Conservation (phyloP, 2,329 filamentous ascomycete genomes). For the Clonostachys sp. region DNA sequence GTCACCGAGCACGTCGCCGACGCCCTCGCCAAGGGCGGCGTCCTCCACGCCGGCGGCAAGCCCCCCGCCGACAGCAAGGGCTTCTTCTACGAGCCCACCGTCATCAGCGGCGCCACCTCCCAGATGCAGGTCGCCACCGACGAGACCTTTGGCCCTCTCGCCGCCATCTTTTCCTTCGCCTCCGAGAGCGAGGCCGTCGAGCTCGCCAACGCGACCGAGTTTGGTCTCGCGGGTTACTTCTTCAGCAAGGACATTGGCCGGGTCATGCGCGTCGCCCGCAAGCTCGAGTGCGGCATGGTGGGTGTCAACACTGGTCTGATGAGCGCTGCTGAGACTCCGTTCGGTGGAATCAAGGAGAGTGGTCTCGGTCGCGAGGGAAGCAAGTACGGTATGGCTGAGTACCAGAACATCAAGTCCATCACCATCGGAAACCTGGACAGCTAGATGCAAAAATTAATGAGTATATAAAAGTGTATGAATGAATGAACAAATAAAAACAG, state of each 20-base stretch:
- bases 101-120: constrained; percentile 58
- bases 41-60: constrained; percentile 56
- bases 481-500: too few relatives aligned
- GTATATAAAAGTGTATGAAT: too few relatives aligned
- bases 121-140: constrained; percentile 61
- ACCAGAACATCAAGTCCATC: constrained; percentile 41
- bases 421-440: constrained; percentile 13
- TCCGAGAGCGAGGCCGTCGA: constrained; percentile 63
- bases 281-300: constrained; percentile 31
- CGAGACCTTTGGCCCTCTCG: constrained; percentile 68
- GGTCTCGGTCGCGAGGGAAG: constrained; percentile 35
- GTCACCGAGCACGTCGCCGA: constrained; percentile 62
- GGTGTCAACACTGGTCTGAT: constrained; percentile 16
- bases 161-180: constrained; percentile 61
- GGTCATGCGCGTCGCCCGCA: constrained; percentile 27
- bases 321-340: constrained; percentile 28
- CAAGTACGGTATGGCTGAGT: constrained; percentile 39
- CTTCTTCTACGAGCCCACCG: constrained; percentile 64
- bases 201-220: constrained; percentile 57
- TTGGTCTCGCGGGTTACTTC: constrained; percentile 67
- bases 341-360: constrained; percentile 34
- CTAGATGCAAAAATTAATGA: background rate
- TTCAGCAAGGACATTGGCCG: constrained; percentile 38
- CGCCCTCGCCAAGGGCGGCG: constrained; percentile 55
- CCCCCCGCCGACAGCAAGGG: constrained; percentile 56